These are phyloP conservation scores for Rhodotorula diobovata DNA, from an alignment of 768 basidiomycete genomes.

Conservation along the genomic window DNA sequence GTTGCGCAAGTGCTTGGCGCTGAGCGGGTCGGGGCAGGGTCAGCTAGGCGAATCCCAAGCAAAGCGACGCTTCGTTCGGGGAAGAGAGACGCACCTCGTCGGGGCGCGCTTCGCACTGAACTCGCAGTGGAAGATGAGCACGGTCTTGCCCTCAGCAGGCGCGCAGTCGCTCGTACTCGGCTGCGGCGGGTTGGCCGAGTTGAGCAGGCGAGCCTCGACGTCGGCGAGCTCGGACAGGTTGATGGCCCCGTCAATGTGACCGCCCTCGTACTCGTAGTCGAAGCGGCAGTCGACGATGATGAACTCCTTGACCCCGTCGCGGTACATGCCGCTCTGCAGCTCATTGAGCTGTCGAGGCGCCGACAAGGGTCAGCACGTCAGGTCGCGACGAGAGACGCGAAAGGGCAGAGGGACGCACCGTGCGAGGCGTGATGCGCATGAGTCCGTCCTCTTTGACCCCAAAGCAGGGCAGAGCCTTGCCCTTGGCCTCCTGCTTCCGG, in stretches of 20 bases:
- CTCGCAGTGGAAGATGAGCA: constrained; percentile 96
- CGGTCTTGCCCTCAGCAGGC: constrained; percentile 61
- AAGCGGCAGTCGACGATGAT: constrained; percentile 94
- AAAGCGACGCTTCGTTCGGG: neutral
- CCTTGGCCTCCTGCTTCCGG: constrained; percentile 85
- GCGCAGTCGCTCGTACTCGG: constrained; percentile 53
- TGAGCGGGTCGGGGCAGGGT: constrained; percentile 45
- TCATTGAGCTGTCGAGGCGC: constrained; percentile 60
- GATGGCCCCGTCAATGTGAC: constrained; percentile 84
- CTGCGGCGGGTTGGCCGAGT: constrained; percentile 41
- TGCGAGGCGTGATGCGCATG: constrained; percentile 76
- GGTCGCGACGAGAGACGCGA: neutral
- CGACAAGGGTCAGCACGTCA: constrained; percentile 4
- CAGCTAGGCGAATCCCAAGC: neutral
- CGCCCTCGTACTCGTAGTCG: constrained; percentile 90
- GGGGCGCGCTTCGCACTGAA: constrained; percentile 93
- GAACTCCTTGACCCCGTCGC: constrained; percentile 59
- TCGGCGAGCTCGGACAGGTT: constrained; percentile 78
- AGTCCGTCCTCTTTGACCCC: constrained; percentile 90
- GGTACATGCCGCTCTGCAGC: constrained; percentile 70
- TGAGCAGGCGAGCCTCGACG: constrained; percentile 74
- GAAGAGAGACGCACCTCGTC: constrained; percentile 64
- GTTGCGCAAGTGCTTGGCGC: constrained; percentile 87
- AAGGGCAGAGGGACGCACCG: constrained; percentile 55
- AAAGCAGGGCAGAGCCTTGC: constrained; percentile 90